These are phyloP conservation scores for Tylopilus sp. DNA, from an alignment of 1,284 basidiomycete species.

Conservation along the genomic window DNA sequence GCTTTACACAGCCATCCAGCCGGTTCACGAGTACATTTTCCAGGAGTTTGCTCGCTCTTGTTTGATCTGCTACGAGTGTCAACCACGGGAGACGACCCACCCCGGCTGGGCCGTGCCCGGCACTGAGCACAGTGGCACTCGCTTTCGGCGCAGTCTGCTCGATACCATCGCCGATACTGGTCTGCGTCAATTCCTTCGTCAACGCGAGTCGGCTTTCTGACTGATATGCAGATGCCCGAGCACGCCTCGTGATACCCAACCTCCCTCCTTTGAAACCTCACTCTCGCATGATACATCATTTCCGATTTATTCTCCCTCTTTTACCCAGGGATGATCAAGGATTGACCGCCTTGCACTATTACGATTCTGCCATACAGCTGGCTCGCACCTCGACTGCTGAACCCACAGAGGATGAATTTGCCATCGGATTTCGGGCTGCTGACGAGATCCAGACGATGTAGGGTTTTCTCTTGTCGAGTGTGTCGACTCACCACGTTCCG, in stretches of 20 bases:
- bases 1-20: conserved; percentile 38
- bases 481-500: conserved; percentile 2
- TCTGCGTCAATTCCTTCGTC: conserved; percentile 31
- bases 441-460: conserved; percentile 57
- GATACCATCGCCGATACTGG: conserved; percentile 66
- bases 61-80: conserved; percentile 70
- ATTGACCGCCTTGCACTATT: conserved; percentile 64
- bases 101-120: conserved; percentile 80
- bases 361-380: conserved; percentile 74
- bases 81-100: conserved; percentile 67
- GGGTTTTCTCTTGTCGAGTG: conserved; percentile 13
- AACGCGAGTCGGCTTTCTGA: conserved; percentile 3
- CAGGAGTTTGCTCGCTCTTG: conserved; percentile 79
- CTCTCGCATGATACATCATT: conserved; percentile 69
- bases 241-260: conserved; percentile 60
- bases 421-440: conserved; percentile 60
- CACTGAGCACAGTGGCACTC: conserved; percentile 53
- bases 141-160: conserved; percentile 61
- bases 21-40: conserved; percentile 68
- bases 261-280: conserved; percentile 60
- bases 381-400: conserved; percentile 63
- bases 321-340: conserved; percentile 58
- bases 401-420: conserved; percentile 68
- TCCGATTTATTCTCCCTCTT: conserved; percentile 67
- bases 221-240: conserved; percentile 50